Evolutionary conservation across 2,329 filamentous ascomycete species (phyloP), one percentile per base, ranked within the genome.

Genomic region (Volutella citrinella): DNA sequence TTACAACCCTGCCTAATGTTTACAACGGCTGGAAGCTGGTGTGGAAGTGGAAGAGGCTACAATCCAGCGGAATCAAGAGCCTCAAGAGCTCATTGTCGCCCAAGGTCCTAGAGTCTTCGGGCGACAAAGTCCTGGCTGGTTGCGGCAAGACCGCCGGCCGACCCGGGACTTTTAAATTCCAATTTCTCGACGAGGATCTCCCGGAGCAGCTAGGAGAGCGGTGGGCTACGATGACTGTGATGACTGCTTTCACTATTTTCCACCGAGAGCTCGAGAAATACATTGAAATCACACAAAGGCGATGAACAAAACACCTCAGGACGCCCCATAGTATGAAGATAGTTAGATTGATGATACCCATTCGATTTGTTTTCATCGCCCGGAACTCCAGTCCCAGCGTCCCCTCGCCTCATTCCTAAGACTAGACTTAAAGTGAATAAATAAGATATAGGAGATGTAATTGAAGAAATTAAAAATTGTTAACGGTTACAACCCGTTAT

Each of bases 221-320:
- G 30, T 53, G 50, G 49, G 48, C 49, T 21, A 46, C 53, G n/a
- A 43, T 53, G 42, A 39, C 40, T 7, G 46, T 53, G 5, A 33
- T 50, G 13, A 46, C 50, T 10, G 44, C 34, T 6, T 30, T 51
- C 22, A 30, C 37, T 7, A 22, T 53, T 7, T 44, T 46, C 13
- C 36, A 45, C 33, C 38, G 32, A 17, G 18, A 26, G 12, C 26
- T 17, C 11, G 24, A 25, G 16, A 19, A 11, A 14, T 13, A 10
- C 3, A 12, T 15, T 4, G 11, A 3, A 23, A 7, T 11, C 3
- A 25, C 5, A 26, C 14, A n/a, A n/a, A n/a, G n/a, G n/a, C 15
- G 20, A 10, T 20, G 29, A 15, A 15, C 9, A 19, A 15, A n/a
- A 15, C 22, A n/a, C n/a, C 4, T 20, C 17, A 5, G 34, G 15